These are phyloP conservation scores for Neltuma alba DNA, from an alignment of 306 rosid genomes.

Conservation along the genomic window DNA sequence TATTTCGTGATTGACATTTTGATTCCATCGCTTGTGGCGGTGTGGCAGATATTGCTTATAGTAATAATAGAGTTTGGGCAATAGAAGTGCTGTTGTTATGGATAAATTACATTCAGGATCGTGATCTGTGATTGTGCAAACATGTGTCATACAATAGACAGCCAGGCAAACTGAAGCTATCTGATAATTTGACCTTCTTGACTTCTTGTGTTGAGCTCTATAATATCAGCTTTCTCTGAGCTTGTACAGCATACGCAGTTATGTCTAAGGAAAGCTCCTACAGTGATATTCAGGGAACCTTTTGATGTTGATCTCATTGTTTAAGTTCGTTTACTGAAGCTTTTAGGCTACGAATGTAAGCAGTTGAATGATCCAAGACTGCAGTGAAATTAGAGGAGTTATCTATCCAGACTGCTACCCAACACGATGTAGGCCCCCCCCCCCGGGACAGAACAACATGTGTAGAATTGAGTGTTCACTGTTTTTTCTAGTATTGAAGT, in stretches of 20 bases:
- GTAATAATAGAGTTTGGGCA: no score
- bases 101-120: neutral
- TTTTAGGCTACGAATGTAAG: neutral
- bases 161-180: slow-evolving; percentile 13
- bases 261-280: neutral
- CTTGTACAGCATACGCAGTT: neutral
- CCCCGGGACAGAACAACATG: no score
- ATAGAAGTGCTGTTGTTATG: neutral
- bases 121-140: neutral
- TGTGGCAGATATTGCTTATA: neutral
- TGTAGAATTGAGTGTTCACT: neutral
- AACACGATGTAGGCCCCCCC: no score
- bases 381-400: neutral
- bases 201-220: neutral
- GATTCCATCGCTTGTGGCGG: neutral
- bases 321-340: neutral
- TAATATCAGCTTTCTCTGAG: neutral
- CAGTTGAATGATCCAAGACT: neutral
- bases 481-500: neutral
- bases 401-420: neutral
- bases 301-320: neutral
- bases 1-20: neutral
- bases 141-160: neutral
- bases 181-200: neutral
- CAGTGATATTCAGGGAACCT: slow-evolving; percentile 14